These are phyloP conservation scores for Aspergillus hancockii DNA, from an alignment of 495 filamentous ascomycete species.

Conservation along the genomic window DNA sequence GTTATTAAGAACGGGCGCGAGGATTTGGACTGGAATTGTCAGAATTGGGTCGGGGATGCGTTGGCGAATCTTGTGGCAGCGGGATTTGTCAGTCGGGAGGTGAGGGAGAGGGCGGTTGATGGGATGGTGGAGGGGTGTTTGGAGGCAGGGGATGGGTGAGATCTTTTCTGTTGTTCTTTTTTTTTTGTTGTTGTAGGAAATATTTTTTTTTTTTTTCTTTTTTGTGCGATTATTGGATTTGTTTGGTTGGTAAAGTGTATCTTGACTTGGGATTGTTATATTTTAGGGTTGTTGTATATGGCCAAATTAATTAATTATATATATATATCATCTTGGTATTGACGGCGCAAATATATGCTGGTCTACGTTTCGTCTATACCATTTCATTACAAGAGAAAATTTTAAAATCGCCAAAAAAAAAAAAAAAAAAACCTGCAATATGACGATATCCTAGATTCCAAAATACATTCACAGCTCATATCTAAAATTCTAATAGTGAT, in stretches of 20 bases:
- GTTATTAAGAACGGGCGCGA: slow-evolving; percentile 26
- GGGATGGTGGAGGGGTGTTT: slow-evolving; percentile 34
- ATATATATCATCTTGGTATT: too few species aligned
- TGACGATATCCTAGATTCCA: background rate
- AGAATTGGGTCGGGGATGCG: slow-evolving; percentile 38
- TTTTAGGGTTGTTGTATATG: too few species aligned
- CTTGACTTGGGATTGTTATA: background rate
- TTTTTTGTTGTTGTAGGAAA: background rate
- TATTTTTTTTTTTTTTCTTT: background rate
- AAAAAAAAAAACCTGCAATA: too few species aligned
- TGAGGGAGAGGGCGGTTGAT: slow-evolving; percentile 23
- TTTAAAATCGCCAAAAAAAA: too few species aligned
- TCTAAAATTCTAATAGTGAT: slow-evolving; percentile 11
- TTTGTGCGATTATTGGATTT: background rate
- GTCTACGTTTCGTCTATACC: too few species aligned
- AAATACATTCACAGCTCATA: background rate
- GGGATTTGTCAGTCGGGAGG: slow-evolving; percentile 22
- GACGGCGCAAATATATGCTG: too few species aligned
- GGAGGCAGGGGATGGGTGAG: slow-evolving; percentile 25
- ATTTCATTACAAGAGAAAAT: too few species aligned
- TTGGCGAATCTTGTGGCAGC: slow-evolving; percentile 24
- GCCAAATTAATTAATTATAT: too few species aligned
- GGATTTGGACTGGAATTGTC: slow-evolving; percentile 37
- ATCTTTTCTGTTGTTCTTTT: slow-evolving; percentile 5
- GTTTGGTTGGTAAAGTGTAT: background rate